Conservation (phyloP, 768 basidiomycete species). For the Clitopilus passeckerianus region DNA sequence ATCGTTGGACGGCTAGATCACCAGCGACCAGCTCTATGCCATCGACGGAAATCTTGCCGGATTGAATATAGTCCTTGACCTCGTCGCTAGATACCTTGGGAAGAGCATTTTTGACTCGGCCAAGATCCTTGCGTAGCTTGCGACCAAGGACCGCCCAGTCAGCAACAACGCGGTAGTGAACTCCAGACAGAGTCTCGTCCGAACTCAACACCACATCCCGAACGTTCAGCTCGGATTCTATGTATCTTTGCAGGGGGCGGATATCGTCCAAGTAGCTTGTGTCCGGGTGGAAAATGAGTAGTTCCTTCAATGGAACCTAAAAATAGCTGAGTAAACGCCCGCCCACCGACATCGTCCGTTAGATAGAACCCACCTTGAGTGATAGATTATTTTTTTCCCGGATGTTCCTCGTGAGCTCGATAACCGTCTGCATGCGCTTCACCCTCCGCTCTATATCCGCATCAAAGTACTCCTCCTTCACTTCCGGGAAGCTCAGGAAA, state of each 20-base stretch:
- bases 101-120: conserved; percentile 82
- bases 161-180: conserved; percentile 86
- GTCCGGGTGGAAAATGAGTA: conserved; percentile 91
- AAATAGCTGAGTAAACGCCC: conserved; percentile 3
- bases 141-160: conserved; percentile 94
- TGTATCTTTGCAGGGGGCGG: conserved; percentile 78
- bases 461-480: conserved; percentile 95
- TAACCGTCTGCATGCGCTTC: conserved; percentile 90
- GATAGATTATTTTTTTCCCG: conserved; percentile 85
- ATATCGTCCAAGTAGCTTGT: conserved; percentile 81
- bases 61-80: conserved; percentile 70
- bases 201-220: conserved; percentile 86
- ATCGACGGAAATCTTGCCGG: conserved; percentile 78
- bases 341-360: not conserved
- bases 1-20: conserved; percentile 89
- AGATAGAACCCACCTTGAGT: conserved; percentile 65
- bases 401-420: conserved; percentile 84
- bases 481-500: conserved; percentile 90
- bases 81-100: conserved; percentile 77
- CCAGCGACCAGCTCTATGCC: conserved; percentile 87
- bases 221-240: conserved; percentile 93
- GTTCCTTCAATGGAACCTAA: conserved; percentile 88
- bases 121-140: conserved; percentile 90
- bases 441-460: conserved; percentile 91
- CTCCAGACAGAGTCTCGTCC: conserved; percentile 80